Conservation (phyloP, 2,329 filamentous ascomycete species). For the Thelonectria blattea region DNA sequence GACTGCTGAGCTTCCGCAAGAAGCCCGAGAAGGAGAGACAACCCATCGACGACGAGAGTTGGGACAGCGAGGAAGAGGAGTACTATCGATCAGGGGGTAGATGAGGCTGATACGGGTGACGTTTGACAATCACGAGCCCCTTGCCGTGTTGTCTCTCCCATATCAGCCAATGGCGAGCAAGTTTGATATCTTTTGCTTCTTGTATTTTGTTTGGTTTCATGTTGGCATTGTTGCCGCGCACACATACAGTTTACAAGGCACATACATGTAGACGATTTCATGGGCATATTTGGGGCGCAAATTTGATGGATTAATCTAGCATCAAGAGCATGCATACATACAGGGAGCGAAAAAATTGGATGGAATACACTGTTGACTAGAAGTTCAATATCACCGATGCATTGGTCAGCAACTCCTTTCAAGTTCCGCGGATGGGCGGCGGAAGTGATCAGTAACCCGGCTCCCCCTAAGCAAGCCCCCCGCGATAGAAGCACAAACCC, state of each 20-base stretch:
- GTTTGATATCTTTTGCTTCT: not conserved
- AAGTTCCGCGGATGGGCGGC: no score
- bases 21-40: constrained; percentile 36
- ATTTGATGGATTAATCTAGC: not conserved
- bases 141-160: not conserved
- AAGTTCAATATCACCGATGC: not conserved
- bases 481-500: constrained; percentile 11
- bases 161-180: not conserved
- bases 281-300: constrained; percentile 9
- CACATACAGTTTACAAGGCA: not conserved
- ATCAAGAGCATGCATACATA: not conserved
- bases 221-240: not conserved
- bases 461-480: constrained; percentile 2
- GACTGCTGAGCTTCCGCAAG: constrained; percentile 53
- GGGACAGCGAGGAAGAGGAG: constrained; percentile 37
- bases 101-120: not conserved
- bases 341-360: constrained; percentile 1
- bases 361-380: not conserved
- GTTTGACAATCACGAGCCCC: not conserved
- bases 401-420: not conserved
- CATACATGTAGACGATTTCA: not conserved
- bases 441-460: not conserved
- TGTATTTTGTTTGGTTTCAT: not conserved
- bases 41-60: constrained; percentile 32
- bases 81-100: constrained; percentile 9